Evolutionary conservation across 2,329 filamentous ascomycete genomes (phyloP).

Genomic region (Atkinsonella texensis): DNA sequence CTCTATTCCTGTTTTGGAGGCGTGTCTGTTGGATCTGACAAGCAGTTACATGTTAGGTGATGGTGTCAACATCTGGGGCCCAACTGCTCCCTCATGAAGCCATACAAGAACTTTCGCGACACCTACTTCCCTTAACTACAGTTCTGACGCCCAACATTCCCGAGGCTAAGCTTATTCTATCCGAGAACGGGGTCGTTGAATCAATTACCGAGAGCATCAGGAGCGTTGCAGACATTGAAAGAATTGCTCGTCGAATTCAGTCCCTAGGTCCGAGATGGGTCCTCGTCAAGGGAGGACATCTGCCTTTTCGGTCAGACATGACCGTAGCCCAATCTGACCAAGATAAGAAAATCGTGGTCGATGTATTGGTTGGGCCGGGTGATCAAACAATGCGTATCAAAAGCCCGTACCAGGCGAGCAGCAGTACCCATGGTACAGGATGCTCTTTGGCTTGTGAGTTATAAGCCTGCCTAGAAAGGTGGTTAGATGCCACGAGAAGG

Average conservation of each 20-base stretch:
- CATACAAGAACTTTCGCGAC: slow-evolving; percentile 44
- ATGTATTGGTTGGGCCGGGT: slow-evolving; percentile 58
- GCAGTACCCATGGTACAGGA: slow-evolving; percentile 87
- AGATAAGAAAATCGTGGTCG: slow-evolving; percentile 57
- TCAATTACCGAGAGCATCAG: slow-evolving; percentile 29
- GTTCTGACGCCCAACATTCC: slow-evolving; percentile 69
- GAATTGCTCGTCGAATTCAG: slow-evolving; percentile 53
- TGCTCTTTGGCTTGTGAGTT: slow-evolving; percentile 78
- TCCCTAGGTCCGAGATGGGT: slow-evolving; percentile 66
- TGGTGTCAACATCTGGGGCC: slow-evolving; percentile 76
- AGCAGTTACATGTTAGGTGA: slow-evolving; percentile 48
- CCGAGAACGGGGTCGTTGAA: slow-evolving; percentile 28
- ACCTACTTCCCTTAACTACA: slow-evolving; percentile 53
- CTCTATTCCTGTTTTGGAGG: neutral
- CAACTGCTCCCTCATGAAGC: slow-evolving; percentile 54
- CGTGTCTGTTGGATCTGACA: neutral
- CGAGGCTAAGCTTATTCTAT: slow-evolving; percentile 56
- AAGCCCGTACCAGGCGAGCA: slow-evolving; percentile 58
- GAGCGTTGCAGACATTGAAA: slow-evolving; percentile 53
- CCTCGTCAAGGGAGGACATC: slow-evolving; percentile 81
- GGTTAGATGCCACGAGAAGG: too few species aligned
- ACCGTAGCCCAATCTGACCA: slow-evolving; percentile 43
- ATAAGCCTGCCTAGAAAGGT: too few species aligned
- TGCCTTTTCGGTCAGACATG: slow-evolving; percentile 58
- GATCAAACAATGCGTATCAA: slow-evolving; percentile 49